These are phyloP conservation scores for Fragaria iinumae DNA, from an alignment of 306 rosid species.

Conservation along the genomic window DNA sequence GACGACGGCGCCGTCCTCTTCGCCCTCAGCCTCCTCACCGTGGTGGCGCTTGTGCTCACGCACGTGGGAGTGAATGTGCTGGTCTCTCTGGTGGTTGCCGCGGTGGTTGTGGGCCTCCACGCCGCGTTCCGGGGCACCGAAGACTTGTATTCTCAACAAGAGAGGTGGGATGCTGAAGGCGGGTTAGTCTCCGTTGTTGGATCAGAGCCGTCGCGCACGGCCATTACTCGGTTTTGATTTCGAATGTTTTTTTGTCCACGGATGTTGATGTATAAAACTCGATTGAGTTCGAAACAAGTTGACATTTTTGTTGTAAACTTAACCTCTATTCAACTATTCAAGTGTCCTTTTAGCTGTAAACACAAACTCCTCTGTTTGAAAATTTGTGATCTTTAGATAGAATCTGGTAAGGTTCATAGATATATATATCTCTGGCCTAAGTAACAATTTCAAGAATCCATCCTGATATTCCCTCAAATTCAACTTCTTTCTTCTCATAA, in stretches of 20 bases:
- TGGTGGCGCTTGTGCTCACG: constrained; percentile 44
- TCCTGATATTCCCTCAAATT: neutral
- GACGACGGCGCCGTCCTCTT: constrained; percentile 38
- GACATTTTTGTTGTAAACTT: neutral
- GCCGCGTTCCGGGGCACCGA: constrained; percentile 45
- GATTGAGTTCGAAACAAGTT: neutral
- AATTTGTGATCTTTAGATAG: too few species aligned
- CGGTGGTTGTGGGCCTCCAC: constrained; percentile 41
- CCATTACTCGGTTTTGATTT: constrained; percentile 16
- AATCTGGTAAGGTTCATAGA: too few species aligned
- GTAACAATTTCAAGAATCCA: too few species aligned
- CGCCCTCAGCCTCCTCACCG: constrained; percentile 35
- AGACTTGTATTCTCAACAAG: constrained; percentile 51
- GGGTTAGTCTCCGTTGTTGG: constrained; percentile 47
- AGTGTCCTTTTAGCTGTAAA: too few species aligned
- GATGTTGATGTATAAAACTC: too few species aligned
- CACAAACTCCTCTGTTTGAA: too few species aligned
- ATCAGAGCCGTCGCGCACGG: constrained; percentile 17
- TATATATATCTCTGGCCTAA: too few species aligned
- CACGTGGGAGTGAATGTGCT: constrained; percentile 44
- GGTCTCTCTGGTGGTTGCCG: constrained; percentile 41
- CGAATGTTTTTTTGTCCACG: neutral
- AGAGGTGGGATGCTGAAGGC: constrained; percentile 38
- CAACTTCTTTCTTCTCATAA: too few species aligned
- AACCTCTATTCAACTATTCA: too few species aligned